Base-by-base conservation (phyloP, 1,139 yeast genomes). In the Arxiozyma slooffiae region DNA sequence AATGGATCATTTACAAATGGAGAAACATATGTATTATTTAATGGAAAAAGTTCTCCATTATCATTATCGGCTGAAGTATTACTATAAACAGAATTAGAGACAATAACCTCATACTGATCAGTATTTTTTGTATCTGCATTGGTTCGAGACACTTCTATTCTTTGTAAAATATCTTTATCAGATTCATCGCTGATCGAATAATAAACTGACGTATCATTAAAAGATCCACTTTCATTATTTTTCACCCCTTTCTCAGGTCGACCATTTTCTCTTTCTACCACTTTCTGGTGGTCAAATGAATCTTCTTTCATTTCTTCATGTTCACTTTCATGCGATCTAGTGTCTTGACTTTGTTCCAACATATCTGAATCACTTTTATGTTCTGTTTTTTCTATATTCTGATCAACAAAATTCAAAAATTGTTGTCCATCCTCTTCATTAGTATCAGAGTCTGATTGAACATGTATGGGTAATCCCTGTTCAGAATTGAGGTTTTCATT, bases 1-100 rank as follows among this genome's bases (percentile, higher is more conserved):
- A 59, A 56, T 2, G 62, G 61, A 38, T 58, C 50, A 6, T 48
- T 49, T n/a, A 18, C 44, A 37, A 59, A 54, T 17, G 61, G 61
- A 4, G 62, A 59, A 1, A 54, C 41, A 36, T 59, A 59, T 14
- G 50, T 52, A 16, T 37, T 23, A 6, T 47, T n/a, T 2, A 50
- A 44, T 11, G 49, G 50, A 18, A 44, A 8, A n/a, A 49, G 7
- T 4, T 50, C 48, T 1, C 46, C 48, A 23, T 55, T 54, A 36
- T 55, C 55, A 21, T 16, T 30, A 17, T 53, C 57, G 38, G 26
- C 38, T 9, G 60, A 56, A 9, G 57, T 47, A 1, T 55, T 50
- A 48, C 60, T 58, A 38, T 59, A 59, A 2, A 50, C 49, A 4
- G 61, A 58, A 11, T 50, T 55, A 7, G 57, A 46, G 21, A 58